These are phyloP conservation scores for Lentinus brumalis DNA, from an alignment of 768 basidiomycete species.

Conservation along the genomic window DNA sequence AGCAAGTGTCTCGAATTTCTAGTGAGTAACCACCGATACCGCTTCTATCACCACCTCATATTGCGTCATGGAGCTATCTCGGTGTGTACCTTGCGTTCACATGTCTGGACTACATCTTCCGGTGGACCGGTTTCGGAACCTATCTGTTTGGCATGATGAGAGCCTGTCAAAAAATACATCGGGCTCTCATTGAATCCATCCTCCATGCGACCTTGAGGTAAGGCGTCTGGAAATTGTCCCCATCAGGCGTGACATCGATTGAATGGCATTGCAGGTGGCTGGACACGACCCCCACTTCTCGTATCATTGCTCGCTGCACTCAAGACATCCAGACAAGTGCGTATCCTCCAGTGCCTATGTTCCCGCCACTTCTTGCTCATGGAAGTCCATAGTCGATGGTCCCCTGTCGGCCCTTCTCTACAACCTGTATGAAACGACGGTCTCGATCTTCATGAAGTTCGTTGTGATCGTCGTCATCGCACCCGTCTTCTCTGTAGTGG, in stretches of 20 bases:
- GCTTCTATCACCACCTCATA: too few species aligned
- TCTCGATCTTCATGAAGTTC: slow-evolving; percentile 36
- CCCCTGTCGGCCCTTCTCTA: slow-evolving; percentile 29
- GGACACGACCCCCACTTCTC: slow-evolving; percentile 52
- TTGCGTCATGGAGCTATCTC: slow-evolving; percentile 28
- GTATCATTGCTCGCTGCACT: slow-evolving; percentile 68
- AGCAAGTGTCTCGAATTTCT: neutral
- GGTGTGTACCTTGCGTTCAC: slow-evolving; percentile 26
- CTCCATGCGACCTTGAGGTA: slow-evolving; percentile 34
- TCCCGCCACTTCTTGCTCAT: neutral
- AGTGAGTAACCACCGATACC: neutral
- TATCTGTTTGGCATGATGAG: slow-evolving; percentile 33
- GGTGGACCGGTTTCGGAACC: slow-evolving; percentile 23
- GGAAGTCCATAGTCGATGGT: slow-evolving; percentile 36
- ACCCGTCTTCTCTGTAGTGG: slow-evolving; percentile 44
- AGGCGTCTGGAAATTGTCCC: neutral
- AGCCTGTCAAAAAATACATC: slow-evolving; percentile 35
- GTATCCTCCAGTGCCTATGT: neutral
- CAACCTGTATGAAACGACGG: slow-evolving; percentile 31
- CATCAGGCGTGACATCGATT: neutral
- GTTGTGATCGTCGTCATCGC: slow-evolving; percentile 40
- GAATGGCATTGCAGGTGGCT: slow-evolving; percentile 41
- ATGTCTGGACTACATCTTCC: slow-evolving; percentile 19
- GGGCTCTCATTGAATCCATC: slow-evolving; percentile 29
- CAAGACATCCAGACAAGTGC: slow-evolving; percentile 55